Evolutionary conservation across 768 basidiomycete species (phyloP).

Genomic region (Psilocybe cubensis): DNA sequence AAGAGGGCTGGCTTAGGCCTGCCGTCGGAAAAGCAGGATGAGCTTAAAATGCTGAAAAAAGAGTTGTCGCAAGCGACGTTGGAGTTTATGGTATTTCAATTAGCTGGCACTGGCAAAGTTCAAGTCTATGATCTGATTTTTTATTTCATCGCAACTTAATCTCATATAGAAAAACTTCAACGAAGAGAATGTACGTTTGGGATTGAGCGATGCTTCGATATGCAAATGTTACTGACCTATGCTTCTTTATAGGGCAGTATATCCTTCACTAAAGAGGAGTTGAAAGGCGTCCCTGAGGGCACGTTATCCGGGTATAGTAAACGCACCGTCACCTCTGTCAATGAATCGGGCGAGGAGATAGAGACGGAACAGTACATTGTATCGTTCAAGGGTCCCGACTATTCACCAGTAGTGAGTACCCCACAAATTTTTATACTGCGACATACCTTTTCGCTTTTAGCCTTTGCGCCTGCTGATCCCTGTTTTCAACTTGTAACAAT

Average conservation of each 20-base stretch:
- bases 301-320: conserved; percentile 79
- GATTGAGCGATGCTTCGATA: conserved; percentile 8
- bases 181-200: conserved; percentile 79
- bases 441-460: not conserved
- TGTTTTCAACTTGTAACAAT: too few relatives aligned
- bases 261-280: conserved; percentile 69
- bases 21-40: conserved; percentile 60
- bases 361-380: conserved; percentile 66
- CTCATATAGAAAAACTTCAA: conserved; percentile 85
- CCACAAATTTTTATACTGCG: not conserved
- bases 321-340: conserved; percentile 40
- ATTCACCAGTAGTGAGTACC: conserved; percentile 70
- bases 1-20: conserved; percentile 79
- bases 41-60: conserved; percentile 68
- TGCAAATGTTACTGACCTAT: not conserved
- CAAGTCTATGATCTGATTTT: not conserved
- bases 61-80: conserved; percentile 74
- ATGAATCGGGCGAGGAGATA: conserved; percentile 46
- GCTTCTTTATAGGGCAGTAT: conserved; percentile 51
- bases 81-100: conserved; percentile 72
- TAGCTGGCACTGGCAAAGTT: too few relatives aligned
- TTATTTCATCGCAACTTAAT: not conserved
- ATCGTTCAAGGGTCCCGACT: conserved; percentile 83
- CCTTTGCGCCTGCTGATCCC: too few relatives aligned
- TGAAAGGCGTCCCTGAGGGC: conserved; percentile 80